A percentile compares a stretch with the other conserved stretches of the same genome.
These are phyloP conservation scores for Raffaelea arxii DNA, from an alignment of 2,329 filamentous ascomycete genomes.

Conservation along the genomic window DNA sequence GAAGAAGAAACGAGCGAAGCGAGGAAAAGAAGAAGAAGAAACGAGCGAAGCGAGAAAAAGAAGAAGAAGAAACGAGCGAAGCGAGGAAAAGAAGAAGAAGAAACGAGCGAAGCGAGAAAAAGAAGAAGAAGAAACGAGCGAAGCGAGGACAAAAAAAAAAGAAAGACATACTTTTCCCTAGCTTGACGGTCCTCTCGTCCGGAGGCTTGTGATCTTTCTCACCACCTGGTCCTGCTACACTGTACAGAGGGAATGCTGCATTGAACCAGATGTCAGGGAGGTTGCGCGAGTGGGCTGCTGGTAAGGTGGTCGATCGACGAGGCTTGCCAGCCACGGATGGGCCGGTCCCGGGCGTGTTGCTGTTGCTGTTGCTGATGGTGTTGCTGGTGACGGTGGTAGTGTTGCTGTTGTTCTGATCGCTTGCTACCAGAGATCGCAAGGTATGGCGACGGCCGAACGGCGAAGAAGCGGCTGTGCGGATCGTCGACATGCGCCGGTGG, in stretches of 20 bases:
- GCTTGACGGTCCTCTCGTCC: slow-evolving; percentile 49
- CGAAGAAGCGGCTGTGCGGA: background rate
- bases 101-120: too few species aligned
- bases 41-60: background rate
- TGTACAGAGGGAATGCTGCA: slow-evolving; percentile 22
- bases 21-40: too few species aligned
- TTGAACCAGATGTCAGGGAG: slow-evolving; percentile 34
- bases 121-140: background rate
- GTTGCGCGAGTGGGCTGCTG: slow-evolving; percentile 16
- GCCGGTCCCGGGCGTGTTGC: background rate
- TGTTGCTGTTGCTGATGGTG: too few species aligned
- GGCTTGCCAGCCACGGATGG: too few species aligned
- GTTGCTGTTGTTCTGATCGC: too few species aligned
- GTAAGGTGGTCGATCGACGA: slow-evolving; percentile 10
- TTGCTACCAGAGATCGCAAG: too few species aligned
- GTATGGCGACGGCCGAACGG: background rate
- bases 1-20: too few species aligned
- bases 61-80: background rate
- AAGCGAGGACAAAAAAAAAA: background rate
- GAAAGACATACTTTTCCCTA: slow-evolving; percentile 46
- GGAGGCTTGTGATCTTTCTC: slow-evolving; percentile 21
- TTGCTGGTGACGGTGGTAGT: too few species aligned
- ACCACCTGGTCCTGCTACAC: slow-evolving; percentile 9
- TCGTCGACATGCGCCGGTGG: too few species aligned
- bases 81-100: too few species aligned